These are phyloP conservation scores for Rhinocladiella similis DNA, from an alignment of 2,329 filamentous ascomycete species.

Conservation along the genomic window DNA sequence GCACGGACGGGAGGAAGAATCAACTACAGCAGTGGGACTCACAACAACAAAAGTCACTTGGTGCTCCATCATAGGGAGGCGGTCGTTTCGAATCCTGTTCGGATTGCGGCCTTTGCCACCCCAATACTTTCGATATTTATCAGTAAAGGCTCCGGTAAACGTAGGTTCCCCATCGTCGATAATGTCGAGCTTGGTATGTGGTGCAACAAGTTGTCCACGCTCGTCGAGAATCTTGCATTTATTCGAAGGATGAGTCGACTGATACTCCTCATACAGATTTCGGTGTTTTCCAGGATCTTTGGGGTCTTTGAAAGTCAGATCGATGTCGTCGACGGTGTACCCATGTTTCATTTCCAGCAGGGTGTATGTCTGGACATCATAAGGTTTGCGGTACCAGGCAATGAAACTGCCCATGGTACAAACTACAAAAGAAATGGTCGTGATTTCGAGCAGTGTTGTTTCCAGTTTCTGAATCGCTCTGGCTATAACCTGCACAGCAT, in stretches of 20 bases:
- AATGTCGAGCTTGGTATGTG: constrained; percentile 14
- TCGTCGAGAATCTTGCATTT: constrained; percentile 2
- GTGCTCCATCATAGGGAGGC: constrained; percentile 7
- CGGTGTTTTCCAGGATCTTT: constrained; percentile 2
- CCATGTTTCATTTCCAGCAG: background rate
- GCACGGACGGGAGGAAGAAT: too few relatives aligned
- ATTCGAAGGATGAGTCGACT: constrained; percentile 8
- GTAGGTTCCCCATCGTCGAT: constrained; percentile 11
- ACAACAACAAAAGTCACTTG: constrained; percentile 13
- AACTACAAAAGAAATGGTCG: constrained; percentile 29
- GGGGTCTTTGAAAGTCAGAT: background rate
- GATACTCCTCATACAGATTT: constrained; percentile 11
- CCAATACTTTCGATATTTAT: constrained; percentile 5
- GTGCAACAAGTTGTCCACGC: constrained; percentile 1
- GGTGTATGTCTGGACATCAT: constrained; percentile 23
- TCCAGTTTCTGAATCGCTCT: constrained; percentile 29
- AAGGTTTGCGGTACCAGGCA: constrained; percentile 26
- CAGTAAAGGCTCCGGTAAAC: constrained; percentile 6
- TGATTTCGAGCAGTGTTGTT: constrained; percentile 30
- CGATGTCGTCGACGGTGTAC: constrained; percentile 12
- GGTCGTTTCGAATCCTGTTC: constrained; percentile 13
- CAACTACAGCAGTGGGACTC: too few relatives aligned
- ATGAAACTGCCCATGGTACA: constrained; percentile 25
- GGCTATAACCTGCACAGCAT: constrained; percentile 28
- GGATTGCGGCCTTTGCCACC: constrained; percentile 7